Percentiles rank a stretch among this genome's conserved stretches.
phyloP scores from a whole-genome alignment of 2,329 filamentous ascomycete genomes.

The Apiospora rasikravindrae region DNA sequence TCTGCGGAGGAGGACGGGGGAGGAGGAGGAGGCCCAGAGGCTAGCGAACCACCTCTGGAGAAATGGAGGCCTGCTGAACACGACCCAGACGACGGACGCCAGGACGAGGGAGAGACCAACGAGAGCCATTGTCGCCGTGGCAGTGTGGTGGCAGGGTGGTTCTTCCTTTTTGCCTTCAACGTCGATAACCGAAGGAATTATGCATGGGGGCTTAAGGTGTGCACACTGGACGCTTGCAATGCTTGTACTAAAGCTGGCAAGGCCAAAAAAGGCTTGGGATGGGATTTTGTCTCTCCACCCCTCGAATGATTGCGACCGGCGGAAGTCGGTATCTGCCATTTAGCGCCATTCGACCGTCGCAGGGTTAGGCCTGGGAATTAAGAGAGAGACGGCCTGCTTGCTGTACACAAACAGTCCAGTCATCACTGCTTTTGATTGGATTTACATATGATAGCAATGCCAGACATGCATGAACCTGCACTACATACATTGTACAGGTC shows the following conservation, averaged over 20 bases:
- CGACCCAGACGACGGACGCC: slow-evolving; percentile 63
- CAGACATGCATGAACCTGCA: slow-evolving; percentile 4
- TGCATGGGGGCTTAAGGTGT: neutral
- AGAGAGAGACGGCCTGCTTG: neutral
- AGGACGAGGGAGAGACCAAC: slow-evolving; percentile 67
- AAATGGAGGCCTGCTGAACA: slow-evolving; percentile 59
- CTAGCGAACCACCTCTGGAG: slow-evolving; percentile 46
- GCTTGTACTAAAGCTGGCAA: neutral
- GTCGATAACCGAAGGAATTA: slow-evolving; percentile 13
- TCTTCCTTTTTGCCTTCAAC: neutral
- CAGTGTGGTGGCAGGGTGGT: slow-evolving; percentile 18
- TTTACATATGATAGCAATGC: neutral
- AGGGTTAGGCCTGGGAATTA: neutral
- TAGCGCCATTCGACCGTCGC: neutral
- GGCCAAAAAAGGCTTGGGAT: neutral
- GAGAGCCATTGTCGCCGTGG: slow-evolving; percentile 55
- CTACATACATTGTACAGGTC: neutral
- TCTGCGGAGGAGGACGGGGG: slow-evolving; percentile 31
- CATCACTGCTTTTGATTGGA: too few relatives aligned
- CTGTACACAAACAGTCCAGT: neutral
- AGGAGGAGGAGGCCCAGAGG: slow-evolving; percentile 32
- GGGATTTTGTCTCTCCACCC: neutral
- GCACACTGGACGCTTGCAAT: neutral
- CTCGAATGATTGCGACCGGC: slow-evolving; percentile 13
- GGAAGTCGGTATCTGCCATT: neutral